Conservation (phyloP, 805 yeast genomes). For the Ogataea dorogensis region DNA sequence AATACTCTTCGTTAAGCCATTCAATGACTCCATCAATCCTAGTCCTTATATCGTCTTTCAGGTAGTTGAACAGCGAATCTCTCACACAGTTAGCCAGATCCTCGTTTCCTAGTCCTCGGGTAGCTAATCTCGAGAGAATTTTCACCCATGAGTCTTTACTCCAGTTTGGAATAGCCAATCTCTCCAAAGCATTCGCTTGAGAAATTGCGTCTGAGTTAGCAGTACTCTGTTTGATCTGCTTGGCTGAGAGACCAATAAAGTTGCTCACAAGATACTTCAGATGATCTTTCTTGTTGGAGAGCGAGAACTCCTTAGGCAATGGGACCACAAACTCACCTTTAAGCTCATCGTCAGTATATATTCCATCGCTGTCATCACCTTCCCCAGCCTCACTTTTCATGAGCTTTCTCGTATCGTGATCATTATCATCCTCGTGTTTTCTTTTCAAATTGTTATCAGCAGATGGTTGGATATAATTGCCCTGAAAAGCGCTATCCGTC, state of each 20-base stretch:
- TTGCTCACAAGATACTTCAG: constrained; percentile 57
- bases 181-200: constrained; percentile 43
- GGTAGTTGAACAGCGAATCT: constrained; percentile 67
- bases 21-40: constrained; percentile 75
- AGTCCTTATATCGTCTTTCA: constrained; percentile 67
- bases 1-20: constrained; percentile 94
- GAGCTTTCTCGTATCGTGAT: constrained; percentile 33
- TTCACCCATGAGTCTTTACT: constrained; percentile 72
- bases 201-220: constrained; percentile 18
- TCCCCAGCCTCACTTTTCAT: constrained; percentile 1
- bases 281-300: constrained; percentile 56
- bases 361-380: constrained; percentile 14
- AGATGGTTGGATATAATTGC: constrained; percentile 1
- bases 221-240: constrained; percentile 26
- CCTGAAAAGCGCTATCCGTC: constrained; percentile 12
- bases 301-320: constrained; percentile 51
- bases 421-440: constrained; percentile 9
- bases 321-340: constrained; percentile 46
- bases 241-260: constrained; percentile 48
- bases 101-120: constrained; percentile 65
- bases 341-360: constrained; percentile 24
- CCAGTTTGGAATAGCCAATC: constrained; percentile 52
- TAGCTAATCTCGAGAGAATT: constrained; percentile 70
- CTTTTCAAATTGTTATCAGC: constrained; percentile 18
- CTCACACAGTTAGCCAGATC: constrained; percentile 63